Percentiles rank a stretch among this genome's conserved stretches.
phyloP scores from a whole-genome alignment of 2,329 filamentous ascomycete genomes.

The Talaromyces sp. region DNA sequence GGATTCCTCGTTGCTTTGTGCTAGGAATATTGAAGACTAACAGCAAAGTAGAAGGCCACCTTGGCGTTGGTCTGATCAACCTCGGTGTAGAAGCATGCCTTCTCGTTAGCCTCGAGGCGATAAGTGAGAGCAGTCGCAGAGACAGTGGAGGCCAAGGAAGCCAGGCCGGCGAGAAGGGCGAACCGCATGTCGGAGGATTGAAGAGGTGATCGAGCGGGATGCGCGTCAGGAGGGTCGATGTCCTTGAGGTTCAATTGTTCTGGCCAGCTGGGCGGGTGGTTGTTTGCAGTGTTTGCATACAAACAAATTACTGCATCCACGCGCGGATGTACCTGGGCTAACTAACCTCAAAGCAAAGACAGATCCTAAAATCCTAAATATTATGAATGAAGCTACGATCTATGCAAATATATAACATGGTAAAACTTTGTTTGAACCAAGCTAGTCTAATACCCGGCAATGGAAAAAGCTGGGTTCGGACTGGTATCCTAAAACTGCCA shows the following conservation, averaged over 20 bases:
- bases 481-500: neutral
- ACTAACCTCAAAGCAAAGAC: neutral
- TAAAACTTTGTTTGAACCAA: neutral
- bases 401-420: too few species aligned
- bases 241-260: slow-evolving; percentile 19
- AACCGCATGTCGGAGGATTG: slow-evolving; percentile 62
- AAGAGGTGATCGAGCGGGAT: slow-evolving; percentile 12
- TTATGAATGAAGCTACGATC: too few species aligned
- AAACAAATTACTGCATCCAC: slow-evolving; percentile 20
- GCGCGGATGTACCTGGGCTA: neutral
- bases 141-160: slow-evolving; percentile 69
- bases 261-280: slow-evolving; percentile 35
- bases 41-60: slow-evolving; percentile 98
- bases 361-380: too few species aligned
- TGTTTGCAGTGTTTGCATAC: slow-evolving; percentile 41
- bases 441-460: neutral
- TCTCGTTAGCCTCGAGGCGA: slow-evolving; percentile 85
- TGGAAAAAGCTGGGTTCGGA: neutral
- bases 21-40: slow-evolving; percentile 54
- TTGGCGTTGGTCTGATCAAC: slow-evolving; percentile 80
- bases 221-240: slow-evolving; percentile 25
- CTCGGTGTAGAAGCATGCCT: slow-evolving; percentile 89
- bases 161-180: slow-evolving; percentile 67
- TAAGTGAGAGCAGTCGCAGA: slow-evolving; percentile 93
- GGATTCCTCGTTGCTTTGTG: neutral